A percentile compares a stretch with the other conserved stretches of the same genome.
These are phyloP conservation scores for Isoetes engelmannii DNA, from an alignment of 83 land plant genomes.

Conservation along the genomic window DNA sequence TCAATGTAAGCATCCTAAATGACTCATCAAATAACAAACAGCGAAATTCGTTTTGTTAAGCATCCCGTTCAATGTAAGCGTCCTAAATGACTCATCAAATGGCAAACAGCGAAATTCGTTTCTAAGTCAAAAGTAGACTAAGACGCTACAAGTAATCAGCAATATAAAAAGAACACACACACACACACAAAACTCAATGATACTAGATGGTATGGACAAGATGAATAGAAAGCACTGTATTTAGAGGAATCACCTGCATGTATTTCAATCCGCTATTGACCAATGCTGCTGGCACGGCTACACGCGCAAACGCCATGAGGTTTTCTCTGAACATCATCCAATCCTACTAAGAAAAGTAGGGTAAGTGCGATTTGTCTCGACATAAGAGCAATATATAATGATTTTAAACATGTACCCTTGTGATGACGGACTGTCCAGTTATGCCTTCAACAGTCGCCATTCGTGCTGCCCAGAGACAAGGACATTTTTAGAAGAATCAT, in stretches of 20 bases:
- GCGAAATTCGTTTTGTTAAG: no score
- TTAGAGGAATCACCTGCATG: conserved; percentile 25
- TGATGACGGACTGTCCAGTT: conserved; percentile 22
- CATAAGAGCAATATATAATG: neutral
- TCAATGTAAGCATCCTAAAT: no score
- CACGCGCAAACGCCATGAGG: conserved; percentile 27
- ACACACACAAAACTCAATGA: no score
- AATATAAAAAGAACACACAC: no score
- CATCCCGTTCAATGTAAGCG: no score
- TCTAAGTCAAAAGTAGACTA: no score
- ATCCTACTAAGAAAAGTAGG: conserved; percentile 20
- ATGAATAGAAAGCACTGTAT: neutral
- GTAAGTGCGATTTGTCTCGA: conserved; percentile 1
- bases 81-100: no score
- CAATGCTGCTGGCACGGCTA: conserved; percentile 31
- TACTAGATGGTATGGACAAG: no score
- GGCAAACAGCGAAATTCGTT: no score
- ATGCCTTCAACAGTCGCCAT: conserved; percentile 24
- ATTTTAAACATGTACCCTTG: conserved; percentile 9
- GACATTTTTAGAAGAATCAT: neutral
- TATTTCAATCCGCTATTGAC: conserved; percentile 42
- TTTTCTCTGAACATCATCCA: conserved; percentile 26
- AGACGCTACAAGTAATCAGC: no score
- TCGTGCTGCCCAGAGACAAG: conserved; percentile 9
- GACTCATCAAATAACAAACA: no score